A percentile compares a stretch with the other conserved stretches of the same genome.
phyloP scores from a whole-genome alignment of 257 asterid species.

The Apocynum venetum region DNA sequence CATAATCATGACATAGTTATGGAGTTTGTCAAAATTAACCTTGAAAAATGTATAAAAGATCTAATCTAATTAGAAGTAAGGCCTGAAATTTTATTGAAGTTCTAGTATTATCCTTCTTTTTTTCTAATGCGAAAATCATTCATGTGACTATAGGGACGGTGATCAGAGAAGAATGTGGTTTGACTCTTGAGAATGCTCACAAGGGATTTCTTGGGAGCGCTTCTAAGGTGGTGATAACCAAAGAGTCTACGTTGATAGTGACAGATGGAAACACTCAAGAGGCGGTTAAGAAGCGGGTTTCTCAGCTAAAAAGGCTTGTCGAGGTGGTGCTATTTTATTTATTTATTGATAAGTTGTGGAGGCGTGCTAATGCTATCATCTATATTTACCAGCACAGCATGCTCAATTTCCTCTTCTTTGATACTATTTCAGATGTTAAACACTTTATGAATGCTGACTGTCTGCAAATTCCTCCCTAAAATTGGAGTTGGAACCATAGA shows the following conservation, averaged over 20 bases:
- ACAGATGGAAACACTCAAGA: slow-evolving; percentile 62
- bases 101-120: not conserved
- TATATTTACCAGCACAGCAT: not conserved
- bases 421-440: not conserved
- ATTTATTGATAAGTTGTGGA: slow-evolving; percentile 31
- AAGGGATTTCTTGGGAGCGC: slow-evolving; percentile 65
- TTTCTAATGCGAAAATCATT: not conserved
- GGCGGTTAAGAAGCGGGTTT: slow-evolving; percentile 50
- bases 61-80: not conserved
- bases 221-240: slow-evolving; percentile 63
- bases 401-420: not conserved
- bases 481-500: not conserved
- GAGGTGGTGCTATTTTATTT: slow-evolving; percentile 33
- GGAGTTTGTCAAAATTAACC: not conserved
- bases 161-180: slow-evolving; percentile 72
- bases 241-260: slow-evolving; percentile 70
- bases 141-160: slow-evolving; percentile 50
- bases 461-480: not conserved
- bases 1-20: not conserved
- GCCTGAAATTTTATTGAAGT: not conserved
- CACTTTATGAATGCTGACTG: not conserved
- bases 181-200: slow-evolving; percentile 56
- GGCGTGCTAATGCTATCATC: slow-evolving; percentile 25
- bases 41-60: not conserved
- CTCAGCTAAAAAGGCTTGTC: slow-evolving; percentile 62